These are phyloP conservation scores for Tuber microsphaerosporum DNA, from an alignment of 495 filamentous ascomycete species.

Conservation along the genomic window DNA sequence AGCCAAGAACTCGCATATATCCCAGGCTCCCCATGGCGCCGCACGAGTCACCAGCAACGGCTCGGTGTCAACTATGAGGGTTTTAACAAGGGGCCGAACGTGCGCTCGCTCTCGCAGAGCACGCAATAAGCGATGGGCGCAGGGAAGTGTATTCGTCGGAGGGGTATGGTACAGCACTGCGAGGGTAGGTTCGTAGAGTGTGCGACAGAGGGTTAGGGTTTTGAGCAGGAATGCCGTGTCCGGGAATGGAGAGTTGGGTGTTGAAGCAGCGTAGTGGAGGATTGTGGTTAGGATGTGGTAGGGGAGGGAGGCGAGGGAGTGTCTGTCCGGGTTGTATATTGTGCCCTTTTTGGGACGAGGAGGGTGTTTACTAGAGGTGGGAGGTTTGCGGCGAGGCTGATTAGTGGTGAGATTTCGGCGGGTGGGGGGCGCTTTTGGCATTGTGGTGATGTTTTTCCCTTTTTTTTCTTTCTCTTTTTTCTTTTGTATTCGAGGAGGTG, in stretches of 20 bases:
- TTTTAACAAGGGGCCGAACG: conserved; percentile 26
- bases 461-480: background rate
- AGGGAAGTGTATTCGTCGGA: conserved; percentile 10
- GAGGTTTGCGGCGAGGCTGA: background rate
- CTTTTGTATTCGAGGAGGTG: background rate
- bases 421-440: background rate
- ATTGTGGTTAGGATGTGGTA: conserved; percentile 33
- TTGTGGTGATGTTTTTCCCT: background rate
- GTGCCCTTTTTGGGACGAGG: background rate
- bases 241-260: conserved; percentile 11
- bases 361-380: background rate
- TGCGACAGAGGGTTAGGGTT: conserved; percentile 28
- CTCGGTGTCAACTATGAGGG: conserved; percentile 19
- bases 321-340: conserved; percentile 15
- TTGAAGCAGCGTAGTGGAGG: conserved; percentile 19
- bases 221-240: conserved; percentile 26
- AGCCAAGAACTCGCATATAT: conserved; percentile 25
- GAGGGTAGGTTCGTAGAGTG: conserved; percentile 30
- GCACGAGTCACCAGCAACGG: conserved; percentile 24
- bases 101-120: conserved; percentile 13
- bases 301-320: conserved; percentile 30
- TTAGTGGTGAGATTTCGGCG: background rate
- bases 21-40: conserved; percentile 8
- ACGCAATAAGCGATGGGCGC: conserved; percentile 17
- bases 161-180: conserved; percentile 24